A percentile compares a stretch with the other conserved stretches of the same genome.
phyloP scores from a whole-genome alignment of 164 flowering plant genomes.

The Vitis amurensis region DNA sequence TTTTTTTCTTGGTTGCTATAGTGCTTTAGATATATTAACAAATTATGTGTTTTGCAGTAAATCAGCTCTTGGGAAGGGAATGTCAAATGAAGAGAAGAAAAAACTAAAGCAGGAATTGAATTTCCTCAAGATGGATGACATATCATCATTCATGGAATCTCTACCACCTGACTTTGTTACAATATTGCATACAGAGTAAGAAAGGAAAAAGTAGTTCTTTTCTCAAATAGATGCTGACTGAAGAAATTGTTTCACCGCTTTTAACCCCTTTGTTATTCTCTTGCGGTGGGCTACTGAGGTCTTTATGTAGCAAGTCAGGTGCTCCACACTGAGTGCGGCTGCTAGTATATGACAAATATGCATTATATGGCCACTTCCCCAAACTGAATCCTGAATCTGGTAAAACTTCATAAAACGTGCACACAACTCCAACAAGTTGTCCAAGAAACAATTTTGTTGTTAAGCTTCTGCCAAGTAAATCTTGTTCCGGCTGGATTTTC shows the following conservation, averaged over 20 bases:
- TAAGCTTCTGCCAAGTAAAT: background rate
- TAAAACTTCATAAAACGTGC: slow-evolving; percentile 5
- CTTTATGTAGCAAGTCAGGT: slow-evolving; percentile 65
- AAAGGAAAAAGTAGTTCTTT: background rate
- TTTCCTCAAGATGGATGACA: slow-evolving; percentile 65
- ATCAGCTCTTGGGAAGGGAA: slow-evolving; percentile 63
- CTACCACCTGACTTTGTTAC: slow-evolving; percentile 77
- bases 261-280: slow-evolving; percentile 4
- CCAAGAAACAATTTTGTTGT: background rate
- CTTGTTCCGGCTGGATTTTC: slow-evolving; percentile 1
- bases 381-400: slow-evolving; percentile 44
- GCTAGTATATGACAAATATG: slow-evolving; percentile 73
- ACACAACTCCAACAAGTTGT: background rate
- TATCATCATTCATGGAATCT: slow-evolving; percentile 89
- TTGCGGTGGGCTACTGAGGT: slow-evolving; percentile 77
- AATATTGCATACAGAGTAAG: slow-evolving; percentile 75
- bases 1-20: background rate
- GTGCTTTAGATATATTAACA: background rate
- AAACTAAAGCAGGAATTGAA: slow-evolving; percentile 66
- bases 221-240: background rate
- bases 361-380: slow-evolving; percentile 57
- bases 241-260: background rate
- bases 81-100: slow-evolving; percentile 72
- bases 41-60: slow-evolving; percentile 42
- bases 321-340: slow-evolving; percentile 64